Evolutionary conservation across 2,329 filamentous ascomycete genomes (phyloP), one percentile per base, ranked within the genome.

Genomic region (Xylaria sp.): DNA sequence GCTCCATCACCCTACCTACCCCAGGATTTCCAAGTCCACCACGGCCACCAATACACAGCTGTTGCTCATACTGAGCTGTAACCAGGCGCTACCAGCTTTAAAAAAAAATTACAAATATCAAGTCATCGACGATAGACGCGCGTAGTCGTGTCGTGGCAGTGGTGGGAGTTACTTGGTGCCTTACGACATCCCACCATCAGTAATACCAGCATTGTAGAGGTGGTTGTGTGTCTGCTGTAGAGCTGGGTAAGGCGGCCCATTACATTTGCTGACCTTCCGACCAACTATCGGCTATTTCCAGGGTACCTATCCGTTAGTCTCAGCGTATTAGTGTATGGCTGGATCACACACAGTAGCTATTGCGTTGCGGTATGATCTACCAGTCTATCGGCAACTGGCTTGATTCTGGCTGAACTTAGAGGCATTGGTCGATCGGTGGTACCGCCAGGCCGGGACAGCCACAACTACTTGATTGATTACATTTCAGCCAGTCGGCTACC

Each of bases 391-490:
- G 64, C 55, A 63, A 31, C 28, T 52, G 58, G 61, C 43, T 64
- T 52, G 56, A 52, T 59, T 64, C 23, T 61, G 62, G 64, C 58
- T 69, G 69, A 59, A 64, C 58, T 59, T 59, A 61, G 61, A 69
- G 59, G 33, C 48, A 59, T 51, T 68, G 57, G 48, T 15, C 66
- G 66, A 64, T 71, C 67, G 69, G 69, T 61, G 57, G 69, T 71
- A 61, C 69, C 69, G 69, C 56, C 64, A 57, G 41, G 64, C 64
- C 64, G 69, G 69, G 69, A 70, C 69, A 71, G 67, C 64, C 61
- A 67, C 63, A 52, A 31, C 60, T 60, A 56, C 28, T 64, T 66
- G 59, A 64, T 66, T 69, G 66, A 58, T 25, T 23, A 56, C 46
- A 48, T 36, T 57, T 60, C 52, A 51, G 48, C 69, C 69, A 71